These are phyloP conservation scores for Kandelia obovata DNA, from an alignment of 345 rosid species.

Conservation along the genomic window DNA sequence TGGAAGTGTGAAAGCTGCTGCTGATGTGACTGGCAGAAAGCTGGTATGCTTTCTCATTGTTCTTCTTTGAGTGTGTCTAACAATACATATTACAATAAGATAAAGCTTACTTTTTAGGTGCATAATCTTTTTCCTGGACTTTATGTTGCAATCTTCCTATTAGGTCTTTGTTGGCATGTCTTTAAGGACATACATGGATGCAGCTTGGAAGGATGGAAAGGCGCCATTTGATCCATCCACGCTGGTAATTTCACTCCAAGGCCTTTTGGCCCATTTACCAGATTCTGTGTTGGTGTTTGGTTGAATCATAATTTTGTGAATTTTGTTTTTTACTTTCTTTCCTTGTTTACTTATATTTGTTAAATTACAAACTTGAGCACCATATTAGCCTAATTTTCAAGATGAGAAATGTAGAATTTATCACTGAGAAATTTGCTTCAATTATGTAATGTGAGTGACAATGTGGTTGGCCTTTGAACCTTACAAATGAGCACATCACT, in stretches of 20 bases:
- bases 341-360: not conserved
- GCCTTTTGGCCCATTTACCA: not conserved
- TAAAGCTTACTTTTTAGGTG: too few species aligned
- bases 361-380: not conserved
- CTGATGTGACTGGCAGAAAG: conserved; percentile 86
- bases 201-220: conserved; percentile 99
- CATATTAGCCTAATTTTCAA: not conserved
- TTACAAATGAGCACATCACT: too few species aligned
- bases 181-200: conserved; percentile 87
- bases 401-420: not conserved
- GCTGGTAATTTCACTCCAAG: conserved; percentile 46
- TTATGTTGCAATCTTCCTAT: conserved; percentile 9
- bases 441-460: not conserved
- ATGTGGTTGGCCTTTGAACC: not conserved
- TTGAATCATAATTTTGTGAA: not conserved
- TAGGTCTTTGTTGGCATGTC: conserved; percentile 99
- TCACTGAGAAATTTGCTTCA: not conserved
- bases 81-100: too few species aligned
- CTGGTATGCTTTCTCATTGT: conserved; percentile 46
- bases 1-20: conserved; percentile 98
- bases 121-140: not conserved
- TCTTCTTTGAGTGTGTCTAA: not conserved
- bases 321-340: not conserved
- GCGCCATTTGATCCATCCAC: conserved; percentile 94
- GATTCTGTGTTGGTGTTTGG: conserved; percentile 1